Base-by-base conservation (phyloP, 2,329 filamentous ascomycete species). In the Fusarium siculi region DNA sequence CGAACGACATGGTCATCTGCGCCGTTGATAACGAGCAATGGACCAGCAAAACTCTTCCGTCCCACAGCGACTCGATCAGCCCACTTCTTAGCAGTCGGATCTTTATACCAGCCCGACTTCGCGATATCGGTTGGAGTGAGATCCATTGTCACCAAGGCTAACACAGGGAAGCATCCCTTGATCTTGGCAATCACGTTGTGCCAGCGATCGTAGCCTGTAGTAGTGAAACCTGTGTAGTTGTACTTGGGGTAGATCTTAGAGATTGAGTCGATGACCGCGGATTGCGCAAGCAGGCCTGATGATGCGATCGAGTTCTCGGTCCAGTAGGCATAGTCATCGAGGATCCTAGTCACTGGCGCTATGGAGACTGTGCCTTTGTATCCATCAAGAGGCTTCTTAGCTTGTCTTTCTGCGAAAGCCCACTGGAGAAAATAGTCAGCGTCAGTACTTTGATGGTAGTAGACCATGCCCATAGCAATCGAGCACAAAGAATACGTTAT, bases 341-440 rank as follows among this genome's bases (percentile, higher is more conserved):
- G 21, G n/a, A 72, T 65, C 18, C 55, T 56, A 7, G 68, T 72
- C 4, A 68, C 68, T 11, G 70, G 68, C 3, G 70, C 70, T 46
- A 72, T 55, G n/a, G 63, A 53, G 3, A 72, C 44, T 7, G 70
- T 65, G 25, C 70, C 70, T 40, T 57, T 63, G n/a, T 72, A 72
- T 9, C 70, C 70, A 14, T 55, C 37, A 11, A 72, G 52, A 10
- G 70, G 68, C 14, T 62, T 68, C 46, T 61, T 56, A n/a, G 56
- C 64, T 49, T 72, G 70, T 5, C 70, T 23, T 49, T 72, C 54
- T 14, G 68, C 70, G 5, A 72, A 72, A 7, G 70, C 63, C 68
- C 70, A 72, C 58, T 63, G 5, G 14, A 36, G 15, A 9, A 7
- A 23, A 12, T 1, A 19, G 23, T 47, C 44, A 63, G 19, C 12